Evolutionary conservation across 140 eudicot genomes (phyloP), one percentile per base, ranked within the genome.

Genomic region (Flaveria floridana): DNA sequence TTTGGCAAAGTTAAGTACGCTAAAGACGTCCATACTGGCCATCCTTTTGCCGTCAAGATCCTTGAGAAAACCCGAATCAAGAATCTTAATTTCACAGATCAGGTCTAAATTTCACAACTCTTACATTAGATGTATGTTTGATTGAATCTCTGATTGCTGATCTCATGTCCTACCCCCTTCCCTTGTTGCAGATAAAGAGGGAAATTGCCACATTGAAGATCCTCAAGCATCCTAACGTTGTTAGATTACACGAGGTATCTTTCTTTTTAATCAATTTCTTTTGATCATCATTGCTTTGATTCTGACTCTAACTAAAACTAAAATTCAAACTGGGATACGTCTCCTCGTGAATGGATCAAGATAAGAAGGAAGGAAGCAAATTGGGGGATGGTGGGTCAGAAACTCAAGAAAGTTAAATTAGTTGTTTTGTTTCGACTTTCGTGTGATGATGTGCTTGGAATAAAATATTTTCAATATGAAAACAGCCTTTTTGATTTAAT

Each of bases 1-100:
- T 94, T 94, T 21, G 97, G 97, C 0, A 94, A 94, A 76, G 99
- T 94, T 14, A 94, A 94, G 65, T 88, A 25, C 78, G 97, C 99
- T n/a, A 81, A 53, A 71, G 85, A 91, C 76, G 15, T 88, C 7
- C 78, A 88, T 46, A 73, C 99, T 7, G 97, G 97, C 0, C 84
- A 63, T 52, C 65, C 93, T 2, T 91, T 94, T 66, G 99, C 99
- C 61, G 86, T 94, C 70, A 94, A 94, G 72, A 88, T 94, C 52
- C 80, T 94, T 34, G 96, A 91, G 53, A 94, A 94, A 68, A 75
- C 83, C 73, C 71, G 92, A 7, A 90, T 94, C 72, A 68, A 77
- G 14, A 82, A 83, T 68, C 97, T 90, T 83, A 94, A 90, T 48
- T 82, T 87, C 86, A 69, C 96, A 28, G 96, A 92, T 83, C 97